Conservation (phyloP, 2,329 filamentous ascomycete genomes). For the Colletotrichum liaoningense region DNA sequence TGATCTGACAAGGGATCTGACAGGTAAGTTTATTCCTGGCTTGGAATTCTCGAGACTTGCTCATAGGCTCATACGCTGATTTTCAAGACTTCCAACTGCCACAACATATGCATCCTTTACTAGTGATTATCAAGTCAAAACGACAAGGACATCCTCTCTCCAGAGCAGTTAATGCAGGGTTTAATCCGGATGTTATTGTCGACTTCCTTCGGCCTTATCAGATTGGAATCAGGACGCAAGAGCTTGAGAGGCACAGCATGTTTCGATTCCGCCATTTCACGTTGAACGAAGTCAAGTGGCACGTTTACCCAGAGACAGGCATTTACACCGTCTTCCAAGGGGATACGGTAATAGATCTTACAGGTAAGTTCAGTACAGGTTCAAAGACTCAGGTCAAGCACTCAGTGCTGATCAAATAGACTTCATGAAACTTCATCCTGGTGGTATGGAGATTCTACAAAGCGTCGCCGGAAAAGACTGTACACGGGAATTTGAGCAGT, state of each 20-base stretch:
- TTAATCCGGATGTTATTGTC: neutral
- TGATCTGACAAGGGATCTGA: neutral
- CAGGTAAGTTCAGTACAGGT: neutral
- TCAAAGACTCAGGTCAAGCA: neutral
- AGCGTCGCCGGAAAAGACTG: neutral
- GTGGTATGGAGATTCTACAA: neutral
- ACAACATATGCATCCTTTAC: neutral
- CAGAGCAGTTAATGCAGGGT: neutral
- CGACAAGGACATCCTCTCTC: neutral
- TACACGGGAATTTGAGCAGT: neutral
- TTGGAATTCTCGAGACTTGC: neutral
- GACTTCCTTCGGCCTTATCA: neutral
- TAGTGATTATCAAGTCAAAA: neutral
- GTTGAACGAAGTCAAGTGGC: neutral
- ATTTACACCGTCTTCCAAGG: constrained; percentile 2
- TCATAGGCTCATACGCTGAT: neutral
- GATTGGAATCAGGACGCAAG: neutral
- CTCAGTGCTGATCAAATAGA: neutral
- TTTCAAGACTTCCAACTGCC: neutral
- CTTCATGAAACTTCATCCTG: neutral
- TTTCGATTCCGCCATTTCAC: neutral
- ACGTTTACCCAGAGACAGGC: neutral
- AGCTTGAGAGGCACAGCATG: too few relatives aligned
- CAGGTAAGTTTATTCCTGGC: neutral
- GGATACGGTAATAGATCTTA: neutral